A percentile compares a stretch with the other conserved stretches of the same genome.
phyloP scores from a whole-genome alignment of 2,329 filamentous ascomycete species.

The Clarireedia monteithiana region DNA sequence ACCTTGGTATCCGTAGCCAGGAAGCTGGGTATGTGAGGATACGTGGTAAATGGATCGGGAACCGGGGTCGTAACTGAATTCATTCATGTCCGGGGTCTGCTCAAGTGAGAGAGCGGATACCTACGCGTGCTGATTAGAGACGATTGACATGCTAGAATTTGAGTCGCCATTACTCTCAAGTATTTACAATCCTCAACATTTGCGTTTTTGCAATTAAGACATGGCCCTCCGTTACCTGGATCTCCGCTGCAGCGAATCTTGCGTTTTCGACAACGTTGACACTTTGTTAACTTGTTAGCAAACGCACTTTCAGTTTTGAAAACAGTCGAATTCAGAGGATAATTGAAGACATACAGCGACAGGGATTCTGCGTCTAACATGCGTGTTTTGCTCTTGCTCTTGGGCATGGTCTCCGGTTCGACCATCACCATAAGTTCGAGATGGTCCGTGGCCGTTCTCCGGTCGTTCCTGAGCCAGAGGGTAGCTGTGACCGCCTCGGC shows the following conservation, averaged over 20 bases:
- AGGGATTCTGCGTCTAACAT: slow-evolving; percentile 37
- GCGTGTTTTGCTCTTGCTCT: slow-evolving; percentile 19
- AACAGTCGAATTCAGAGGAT: background rate
- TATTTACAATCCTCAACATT: slow-evolving; percentile 69
- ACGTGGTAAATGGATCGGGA: background rate
- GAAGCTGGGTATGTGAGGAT: background rate
- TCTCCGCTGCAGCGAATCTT: slow-evolving; percentile 96
- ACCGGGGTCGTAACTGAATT: background rate
- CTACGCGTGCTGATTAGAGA: slow-evolving; percentile 16
- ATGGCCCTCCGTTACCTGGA: slow-evolving; percentile 64
- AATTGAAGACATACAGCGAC: slow-evolving; percentile 37
- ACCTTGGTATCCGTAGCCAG: background rate
- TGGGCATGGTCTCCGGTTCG: slow-evolving; percentile 16
- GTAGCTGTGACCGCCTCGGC: slow-evolving; percentile 19
- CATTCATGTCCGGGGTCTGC: background rate
- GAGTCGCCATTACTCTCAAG: slow-evolving; percentile 53
- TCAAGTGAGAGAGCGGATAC: slow-evolving; percentile 15
- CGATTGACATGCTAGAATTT: background rate
- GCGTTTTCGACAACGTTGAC: slow-evolving; percentile 78
- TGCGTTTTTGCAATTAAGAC: slow-evolving; percentile 73
- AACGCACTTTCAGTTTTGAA: background rate
- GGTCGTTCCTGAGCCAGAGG: slow-evolving; percentile 23
- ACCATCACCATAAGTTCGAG: slow-evolving; percentile 19
- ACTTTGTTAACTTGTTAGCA: slow-evolving; percentile 45
- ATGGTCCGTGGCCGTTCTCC: background rate